Percentiles rank a stretch among this genome's conserved stretches.
Evolutionary conservation across 371 early-diverging fungal species (phyloP).

Genomic region (Mucor indicus): DNA sequence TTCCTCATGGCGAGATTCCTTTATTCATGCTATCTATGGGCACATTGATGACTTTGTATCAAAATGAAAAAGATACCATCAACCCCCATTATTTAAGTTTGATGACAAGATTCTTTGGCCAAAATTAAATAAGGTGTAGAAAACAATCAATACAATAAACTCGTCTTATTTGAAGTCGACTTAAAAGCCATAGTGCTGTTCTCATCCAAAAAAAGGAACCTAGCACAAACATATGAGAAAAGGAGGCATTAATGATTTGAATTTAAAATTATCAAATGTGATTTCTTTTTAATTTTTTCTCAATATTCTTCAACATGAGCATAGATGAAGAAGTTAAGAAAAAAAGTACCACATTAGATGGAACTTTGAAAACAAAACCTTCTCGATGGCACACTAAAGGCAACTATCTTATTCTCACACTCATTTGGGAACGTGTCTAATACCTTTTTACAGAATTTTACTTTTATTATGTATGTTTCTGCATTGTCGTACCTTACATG

Average conservation of each 20-base stretch:
- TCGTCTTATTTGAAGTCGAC: no score
- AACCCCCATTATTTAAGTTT: slow-evolving; percentile 71
- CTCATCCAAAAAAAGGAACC: no score
- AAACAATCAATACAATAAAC: no score
- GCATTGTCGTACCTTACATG: slow-evolving; percentile 62
- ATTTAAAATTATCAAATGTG: no score
- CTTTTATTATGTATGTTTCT: slow-evolving; percentile 65
- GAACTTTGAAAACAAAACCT: slow-evolving; percentile 3
- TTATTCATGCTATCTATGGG: slow-evolving; percentile 77
- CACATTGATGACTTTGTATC: slow-evolving; percentile 80
- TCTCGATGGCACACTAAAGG: slow-evolving; percentile 44
- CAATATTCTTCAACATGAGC: no score
- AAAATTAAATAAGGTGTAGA: slow-evolving; percentile 53
- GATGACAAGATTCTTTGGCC: slow-evolving; percentile 83
- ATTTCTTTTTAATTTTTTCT: no score
- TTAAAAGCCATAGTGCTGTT: no score
- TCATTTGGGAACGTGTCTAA: background rate
- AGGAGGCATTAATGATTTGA: no score
- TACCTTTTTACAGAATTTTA: slow-evolving; percentile 57
- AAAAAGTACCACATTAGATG: no score
- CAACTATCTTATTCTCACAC: background rate
- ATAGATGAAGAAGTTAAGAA: no score
- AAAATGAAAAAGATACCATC: slow-evolving; percentile 73
- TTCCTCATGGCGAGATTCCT: slow-evolving; percentile 55
- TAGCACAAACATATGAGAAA: no score